Evolutionary conservation across 1,284 basidiomycete species (phyloP).

Genomic region (Tilletia walkeri): DNA sequence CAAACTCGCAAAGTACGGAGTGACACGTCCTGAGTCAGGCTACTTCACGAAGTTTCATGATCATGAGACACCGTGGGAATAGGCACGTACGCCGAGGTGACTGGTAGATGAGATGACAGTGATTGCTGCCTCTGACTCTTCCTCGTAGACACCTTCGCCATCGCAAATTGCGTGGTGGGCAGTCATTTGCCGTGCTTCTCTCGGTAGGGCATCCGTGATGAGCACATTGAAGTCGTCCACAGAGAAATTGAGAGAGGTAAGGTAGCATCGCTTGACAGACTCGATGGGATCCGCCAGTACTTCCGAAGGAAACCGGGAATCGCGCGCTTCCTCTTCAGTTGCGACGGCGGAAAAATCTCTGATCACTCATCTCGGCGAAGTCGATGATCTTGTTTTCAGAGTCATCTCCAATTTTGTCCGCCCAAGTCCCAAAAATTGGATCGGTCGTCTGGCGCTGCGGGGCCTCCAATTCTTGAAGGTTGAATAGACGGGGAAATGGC

Average conservation of each 20-base stretch:
- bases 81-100: too few relatives aligned
- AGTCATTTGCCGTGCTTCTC: too few relatives aligned
- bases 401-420: background rate
- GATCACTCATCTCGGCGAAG: background rate
- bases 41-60: too few relatives aligned
- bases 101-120: too few relatives aligned
- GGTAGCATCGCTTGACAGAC: background rate
- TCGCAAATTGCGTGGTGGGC: too few relatives aligned
- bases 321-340: background rate
- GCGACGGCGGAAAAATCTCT: too few relatives aligned
- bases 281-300: background rate
- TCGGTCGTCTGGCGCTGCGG: background rate
- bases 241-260: background rate
- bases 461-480: background rate
- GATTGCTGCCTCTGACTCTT: too few relatives aligned
- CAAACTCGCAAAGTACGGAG: too few relatives aligned
- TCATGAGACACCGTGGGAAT: too few relatives aligned
- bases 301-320: background rate
- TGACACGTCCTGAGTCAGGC: too few relatives aligned
- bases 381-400: background rate
- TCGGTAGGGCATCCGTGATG: background rate
- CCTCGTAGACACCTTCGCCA: too few relatives aligned
- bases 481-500: background rate
- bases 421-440: background rate
- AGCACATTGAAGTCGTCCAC: background rate